Conservation (phyloP, 371 early-diverging fungal genomes). For the Parasitella parasitica region DNA sequence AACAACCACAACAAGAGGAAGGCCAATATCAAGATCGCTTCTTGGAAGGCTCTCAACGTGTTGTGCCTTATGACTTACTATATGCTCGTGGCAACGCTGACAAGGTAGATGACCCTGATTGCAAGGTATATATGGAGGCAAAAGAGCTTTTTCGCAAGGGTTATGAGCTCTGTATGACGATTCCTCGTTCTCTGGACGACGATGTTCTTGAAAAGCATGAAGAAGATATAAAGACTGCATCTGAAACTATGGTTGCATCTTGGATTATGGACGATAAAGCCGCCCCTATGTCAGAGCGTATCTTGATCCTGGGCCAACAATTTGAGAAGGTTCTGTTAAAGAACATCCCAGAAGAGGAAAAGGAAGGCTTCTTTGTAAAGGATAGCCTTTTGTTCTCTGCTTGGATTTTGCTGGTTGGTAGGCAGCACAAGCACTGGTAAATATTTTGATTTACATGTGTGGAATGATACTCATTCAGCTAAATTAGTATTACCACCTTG, state of each 20-base stretch:
- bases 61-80: slow-evolving; percentile 64
- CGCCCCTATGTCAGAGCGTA: slow-evolving; percentile 60
- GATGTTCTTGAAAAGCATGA: slow-evolving; percentile 56
- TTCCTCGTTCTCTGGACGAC: slow-evolving; percentile 60
- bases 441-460: not conserved
- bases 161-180: slow-evolving; percentile 56
- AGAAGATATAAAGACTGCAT: slow-evolving; percentile 60
- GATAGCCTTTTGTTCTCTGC: slow-evolving; percentile 50
- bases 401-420: slow-evolving; percentile 66
- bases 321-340: slow-evolving; percentile 36
- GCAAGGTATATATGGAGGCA: slow-evolving; percentile 57
- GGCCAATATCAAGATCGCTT: slow-evolving; percentile 52
- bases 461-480: not conserved
- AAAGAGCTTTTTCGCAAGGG: slow-evolving; percentile 61
- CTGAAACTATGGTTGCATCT: slow-evolving; percentile 62
- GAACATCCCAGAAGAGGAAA: slow-evolving; percentile 48
- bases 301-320: slow-evolving; percentile 21
- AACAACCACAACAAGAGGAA: slow-evolving; percentile 11
- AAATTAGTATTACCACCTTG: slow-evolving; percentile 54
- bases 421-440: slow-evolving; percentile 65
- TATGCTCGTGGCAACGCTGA: slow-evolving; percentile 55
- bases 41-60: slow-evolving; percentile 48
- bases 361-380: slow-evolving; percentile 54
- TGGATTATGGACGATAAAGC: slow-evolving; percentile 72
- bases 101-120: slow-evolving; percentile 63